Evolutionary conservation across 1,284 basidiomycete species (phyloP).

Genomic region (Gomphus sp.): DNA sequence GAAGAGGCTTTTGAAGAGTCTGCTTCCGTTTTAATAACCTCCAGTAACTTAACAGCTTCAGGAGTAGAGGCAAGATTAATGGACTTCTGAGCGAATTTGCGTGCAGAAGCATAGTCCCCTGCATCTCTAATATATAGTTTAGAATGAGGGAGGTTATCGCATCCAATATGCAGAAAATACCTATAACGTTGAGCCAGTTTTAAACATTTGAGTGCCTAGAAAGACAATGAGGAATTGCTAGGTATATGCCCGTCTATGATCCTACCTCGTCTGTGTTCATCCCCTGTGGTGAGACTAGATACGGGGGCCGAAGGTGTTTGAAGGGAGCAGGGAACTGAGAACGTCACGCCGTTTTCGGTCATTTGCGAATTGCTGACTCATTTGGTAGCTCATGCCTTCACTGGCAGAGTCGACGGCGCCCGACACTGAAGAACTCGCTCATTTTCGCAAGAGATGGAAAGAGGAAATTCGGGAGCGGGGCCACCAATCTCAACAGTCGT

Average conservation of each 20-base stretch:
- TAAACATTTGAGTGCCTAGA: conserved; percentile 9
- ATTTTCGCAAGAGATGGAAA: conserved; percentile 69
- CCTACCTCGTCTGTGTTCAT: conserved; percentile 11
- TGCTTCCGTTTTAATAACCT: conserved; percentile 41
- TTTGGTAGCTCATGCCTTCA: background rate
- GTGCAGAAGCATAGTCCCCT: conserved; percentile 68
- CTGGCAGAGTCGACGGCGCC: background rate
- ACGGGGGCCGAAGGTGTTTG: background rate
- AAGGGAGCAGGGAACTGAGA: background rate
- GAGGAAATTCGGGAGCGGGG: conserved; percentile 47
- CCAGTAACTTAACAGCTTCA: conserved; percentile 64
- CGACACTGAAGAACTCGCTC: conserved; percentile 45
- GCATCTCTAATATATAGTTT: conserved; percentile 37
- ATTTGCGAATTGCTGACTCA: background rate
- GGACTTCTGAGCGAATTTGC: conserved; percentile 89
- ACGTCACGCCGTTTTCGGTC: background rate
- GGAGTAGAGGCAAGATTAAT: conserved; percentile 77
- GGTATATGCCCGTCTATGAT: background rate
- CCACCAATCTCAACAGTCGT: conserved; percentile 5
- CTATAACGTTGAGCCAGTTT: conserved; percentile 8
- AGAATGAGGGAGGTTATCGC: background rate
- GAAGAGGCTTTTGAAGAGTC: conserved; percentile 24
- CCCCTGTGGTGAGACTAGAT: background rate
- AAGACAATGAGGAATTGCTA: background rate
- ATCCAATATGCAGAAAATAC: background rate